Base-by-base conservation (phyloP, 2,329 filamentous ascomycete genomes). In the Colletotrichum liaoningense region DNA sequence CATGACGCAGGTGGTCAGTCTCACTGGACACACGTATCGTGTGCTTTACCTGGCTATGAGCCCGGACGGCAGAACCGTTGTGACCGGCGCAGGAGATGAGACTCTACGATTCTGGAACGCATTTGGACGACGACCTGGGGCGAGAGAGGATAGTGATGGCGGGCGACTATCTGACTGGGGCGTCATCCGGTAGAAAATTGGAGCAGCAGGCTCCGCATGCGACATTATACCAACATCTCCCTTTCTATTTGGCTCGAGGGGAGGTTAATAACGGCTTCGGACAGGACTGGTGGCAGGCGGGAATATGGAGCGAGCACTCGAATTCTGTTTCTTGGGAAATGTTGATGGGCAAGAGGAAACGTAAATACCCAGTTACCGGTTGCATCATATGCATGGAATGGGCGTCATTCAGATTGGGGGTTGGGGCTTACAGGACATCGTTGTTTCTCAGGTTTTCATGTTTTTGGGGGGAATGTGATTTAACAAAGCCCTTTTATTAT, bases 41-140 rank as follows among this genome's bases (percentile, higher is more conserved):
- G 97, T 99, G 14, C 88, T 99, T 3, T 99, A 98, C 81, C 88
- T 99, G 65, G 95, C 95, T 38, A 98, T 98, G 95, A 98, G 95
- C 80, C 97, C 97, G 1, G 96, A 98, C 79, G 97, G 97, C 22
- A 91, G 95, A 77, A 94, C 95, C 3, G 94, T 99, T 24, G 97
- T 98, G 14, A 99, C 97, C 0, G 97, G 97, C 28, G 97, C 97
- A 4, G 97, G 97, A 19, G 97, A 99, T 77, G 97, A 99, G 85
- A 99, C 97, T 0, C 84, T 99, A 63, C 88, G 97, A 56, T 99
- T 99, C 84, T 99, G 97, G 97, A 97, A 97, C 72, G 93, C 97
- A 2, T 99, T 99, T 84, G 95, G 94, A 73, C 93, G 93, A 79
- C 93, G 95, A 79, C 92, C 93, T 33, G 92, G 93, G 30, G 88